Evolutionary conservation across 768 basidiomycete genomes (phyloP).

Genomic region (Suillus paluster): DNA sequence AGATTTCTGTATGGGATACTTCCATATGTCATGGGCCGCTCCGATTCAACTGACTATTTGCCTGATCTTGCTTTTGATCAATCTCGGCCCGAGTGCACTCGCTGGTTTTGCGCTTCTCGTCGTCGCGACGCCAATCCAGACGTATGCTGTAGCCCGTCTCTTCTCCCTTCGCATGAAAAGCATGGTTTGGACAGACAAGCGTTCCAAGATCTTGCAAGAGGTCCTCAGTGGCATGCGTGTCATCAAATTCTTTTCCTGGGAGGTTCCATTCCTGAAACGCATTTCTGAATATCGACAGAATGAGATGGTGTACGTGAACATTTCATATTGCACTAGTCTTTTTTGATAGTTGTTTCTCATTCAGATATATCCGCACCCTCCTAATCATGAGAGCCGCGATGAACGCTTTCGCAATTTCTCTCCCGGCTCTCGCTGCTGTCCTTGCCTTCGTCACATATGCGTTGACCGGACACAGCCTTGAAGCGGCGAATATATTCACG

Average conservation of each 20-base stretch:
- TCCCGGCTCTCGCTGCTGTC: conserved; percentile 82
- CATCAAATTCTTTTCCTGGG: conserved; percentile 94
- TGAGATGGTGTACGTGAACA: conserved; percentile 61
- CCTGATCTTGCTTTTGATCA: conserved; percentile 70
- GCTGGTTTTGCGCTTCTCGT: conserved; percentile 68
- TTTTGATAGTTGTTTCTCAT: neutral
- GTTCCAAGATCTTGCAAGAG: conserved; percentile 89
- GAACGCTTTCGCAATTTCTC: conserved; percentile 68
- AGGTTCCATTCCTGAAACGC: conserved; percentile 75
- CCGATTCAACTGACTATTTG: conserved; percentile 82
- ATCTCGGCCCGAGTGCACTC: conserved; percentile 66
- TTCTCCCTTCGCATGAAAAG: conserved; percentile 62
- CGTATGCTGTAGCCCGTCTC: conserved; percentile 70
- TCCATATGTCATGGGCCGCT: conserved; percentile 81
- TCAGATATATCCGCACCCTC: conserved; percentile 67
- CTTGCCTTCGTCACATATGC: conserved; percentile 79
- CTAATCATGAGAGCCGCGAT: conserved; percentile 68
- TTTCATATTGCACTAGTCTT: conserved; percentile 11
- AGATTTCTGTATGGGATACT: conserved; percentile 83
- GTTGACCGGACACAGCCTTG: conserved; percentile 65
- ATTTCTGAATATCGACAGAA: conserved; percentile 69
- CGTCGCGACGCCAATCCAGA: conserved; percentile 74
- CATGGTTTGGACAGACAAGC: conserved; percentile 90
- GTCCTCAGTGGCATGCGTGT: conserved; percentile 88
- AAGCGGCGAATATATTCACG: conserved; percentile 79